Percentiles rank a stretch among this genome's conserved stretches.
These are phyloP conservation scores for Globisporangium barbulae DNA, from an alignment of 352 stramenopile species.

Conservation along the genomic window DNA sequence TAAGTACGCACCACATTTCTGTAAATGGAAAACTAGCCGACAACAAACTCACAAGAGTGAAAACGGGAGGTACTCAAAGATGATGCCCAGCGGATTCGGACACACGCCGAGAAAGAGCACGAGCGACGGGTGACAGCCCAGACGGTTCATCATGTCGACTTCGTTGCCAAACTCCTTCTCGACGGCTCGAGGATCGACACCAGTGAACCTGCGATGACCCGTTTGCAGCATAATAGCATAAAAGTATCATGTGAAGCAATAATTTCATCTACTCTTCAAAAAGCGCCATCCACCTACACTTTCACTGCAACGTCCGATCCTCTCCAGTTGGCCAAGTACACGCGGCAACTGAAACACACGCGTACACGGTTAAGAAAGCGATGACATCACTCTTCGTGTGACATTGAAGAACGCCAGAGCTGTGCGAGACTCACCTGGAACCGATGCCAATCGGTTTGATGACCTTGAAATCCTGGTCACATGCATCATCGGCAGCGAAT, in stretches of 20 bases:
- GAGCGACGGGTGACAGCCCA: conserved; percentile 66
- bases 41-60: conserved; percentile 59
- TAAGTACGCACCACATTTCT: background rate
- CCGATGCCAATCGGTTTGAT: conserved; percentile 60
- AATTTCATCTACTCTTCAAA: background rate
- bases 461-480: conserved; percentile 30
- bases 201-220: conserved; percentile 41
- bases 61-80: conserved; percentile 77
- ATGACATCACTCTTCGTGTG: background rate
- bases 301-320: conserved; percentile 75
- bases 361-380: background rate
- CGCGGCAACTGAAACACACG: conserved; percentile 44
- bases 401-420: background rate
- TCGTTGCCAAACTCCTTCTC: conserved; percentile 79
- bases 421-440: conserved; percentile 40
- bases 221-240: background rate
- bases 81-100: conserved; percentile 48
- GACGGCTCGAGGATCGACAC: conserved; percentile 34
- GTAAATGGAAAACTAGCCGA: background rate
- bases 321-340: conserved; percentile 76
- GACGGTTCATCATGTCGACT: conserved; percentile 60
- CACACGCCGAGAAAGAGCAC: conserved; percentile 72
- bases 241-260: background rate
- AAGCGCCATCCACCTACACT: conserved; percentile 36
- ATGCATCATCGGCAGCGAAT: background rate